Evolutionary conservation across 495 filamentous ascomycete genomes (phyloP).

Genomic region (Trichocladium antarcticum): DNA sequence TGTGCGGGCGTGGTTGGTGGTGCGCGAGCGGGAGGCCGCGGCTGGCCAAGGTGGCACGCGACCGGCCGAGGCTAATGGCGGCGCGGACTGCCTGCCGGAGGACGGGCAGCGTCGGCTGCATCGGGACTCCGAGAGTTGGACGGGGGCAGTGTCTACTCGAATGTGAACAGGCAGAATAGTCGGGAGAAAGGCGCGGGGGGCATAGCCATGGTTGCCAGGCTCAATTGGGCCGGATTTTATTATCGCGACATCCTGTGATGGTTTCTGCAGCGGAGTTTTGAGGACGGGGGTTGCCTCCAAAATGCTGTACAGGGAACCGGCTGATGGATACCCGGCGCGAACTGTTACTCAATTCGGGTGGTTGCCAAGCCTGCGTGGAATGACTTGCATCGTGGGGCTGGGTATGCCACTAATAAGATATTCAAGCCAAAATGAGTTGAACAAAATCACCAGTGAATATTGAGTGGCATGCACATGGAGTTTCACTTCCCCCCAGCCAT

Average conservation of each 20-base stretch:
- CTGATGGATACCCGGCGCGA: no score
- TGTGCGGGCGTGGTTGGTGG: background rate
- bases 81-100: constrained; percentile 20
- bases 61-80: constrained; percentile 12
- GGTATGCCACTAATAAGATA: no score
- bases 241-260: constrained; percentile 32
- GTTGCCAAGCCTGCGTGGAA: background rate
- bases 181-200: background rate
- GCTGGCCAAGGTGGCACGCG: constrained; percentile 18
- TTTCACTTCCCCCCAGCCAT: no score
- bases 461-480: no score
- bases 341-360: background rate
- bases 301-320: no score
- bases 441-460: no score
- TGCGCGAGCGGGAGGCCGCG: background rate
- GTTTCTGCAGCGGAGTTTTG: constrained; percentile 40
- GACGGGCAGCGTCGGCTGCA: constrained; percentile 20
- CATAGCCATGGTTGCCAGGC: background rate
- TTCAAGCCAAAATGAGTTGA: no score
- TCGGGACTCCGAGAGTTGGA: background rate
- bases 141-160: background rate
- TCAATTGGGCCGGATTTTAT: constrained; percentile 9
- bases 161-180: background rate
- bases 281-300: constrained; percentile 15
- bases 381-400: no score